Evolutionary conservation across 176 grass and related monocot species (phyloP).

Genomic region (Avena insularis): DNA sequence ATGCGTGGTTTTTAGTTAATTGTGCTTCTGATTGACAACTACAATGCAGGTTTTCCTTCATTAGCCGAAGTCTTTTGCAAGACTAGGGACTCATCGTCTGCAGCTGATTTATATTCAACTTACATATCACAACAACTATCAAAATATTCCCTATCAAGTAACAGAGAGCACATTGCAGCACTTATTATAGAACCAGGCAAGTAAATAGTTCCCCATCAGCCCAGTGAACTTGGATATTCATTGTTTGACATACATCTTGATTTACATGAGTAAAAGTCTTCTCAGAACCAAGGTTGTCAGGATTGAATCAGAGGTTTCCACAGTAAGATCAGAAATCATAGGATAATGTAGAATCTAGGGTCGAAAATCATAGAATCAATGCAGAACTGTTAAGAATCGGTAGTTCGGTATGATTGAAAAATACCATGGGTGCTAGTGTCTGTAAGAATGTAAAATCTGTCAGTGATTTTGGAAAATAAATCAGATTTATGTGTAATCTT

Average conservation of each 20-base stretch:
- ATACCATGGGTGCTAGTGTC: not conserved
- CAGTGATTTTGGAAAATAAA: not conserved
- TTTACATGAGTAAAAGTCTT: not conserved
- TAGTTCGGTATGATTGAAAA: not conserved
- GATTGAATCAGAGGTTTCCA: not conserved
- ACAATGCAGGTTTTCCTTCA: slow-evolving; percentile 72
- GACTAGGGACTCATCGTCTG: slow-evolving; percentile 62
- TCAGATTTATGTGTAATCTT: not conserved
- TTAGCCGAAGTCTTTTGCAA: slow-evolving; percentile 65
- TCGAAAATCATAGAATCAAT: slow-evolving; percentile 7
- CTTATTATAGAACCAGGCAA: slow-evolving; percentile 93
- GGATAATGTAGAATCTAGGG: not conserved
- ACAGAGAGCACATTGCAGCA: slow-evolving; percentile 62
- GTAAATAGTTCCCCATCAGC: slow-evolving; percentile 29
- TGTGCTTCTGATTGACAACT: slow-evolving; percentile 37
- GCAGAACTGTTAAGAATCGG: not conserved
- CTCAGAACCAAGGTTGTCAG: not conserved
- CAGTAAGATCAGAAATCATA: not conserved
- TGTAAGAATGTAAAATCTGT: not conserved
- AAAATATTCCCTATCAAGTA: slow-evolving; percentile 46
- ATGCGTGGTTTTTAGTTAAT: slow-evolving; percentile 27
- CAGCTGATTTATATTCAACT: slow-evolving; percentile 53
- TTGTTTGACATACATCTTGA: not conserved
- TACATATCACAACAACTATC: slow-evolving; percentile 78
- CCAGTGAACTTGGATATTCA: not conserved